phyloP scores from a whole-genome alignment of 345 rosid species.

The Excoecaria agallocha region DNA sequence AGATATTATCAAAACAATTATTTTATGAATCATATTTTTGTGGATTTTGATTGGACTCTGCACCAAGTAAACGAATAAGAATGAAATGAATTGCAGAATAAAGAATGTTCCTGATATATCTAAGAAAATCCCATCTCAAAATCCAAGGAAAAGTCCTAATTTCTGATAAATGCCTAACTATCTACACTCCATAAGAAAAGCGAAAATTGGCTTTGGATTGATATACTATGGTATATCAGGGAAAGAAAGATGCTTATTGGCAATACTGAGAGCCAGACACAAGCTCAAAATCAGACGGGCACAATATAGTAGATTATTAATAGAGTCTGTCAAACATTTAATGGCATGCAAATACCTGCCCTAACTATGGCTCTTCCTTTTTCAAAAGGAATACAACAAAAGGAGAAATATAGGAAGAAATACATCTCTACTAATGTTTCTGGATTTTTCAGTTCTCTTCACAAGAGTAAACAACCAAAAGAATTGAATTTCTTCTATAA shows the following conservation, averaged over 20 bases:
- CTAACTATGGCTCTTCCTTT: neutral
- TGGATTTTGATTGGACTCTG: too few species aligned
- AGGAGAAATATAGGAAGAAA: neutral
- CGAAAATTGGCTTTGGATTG: neutral
- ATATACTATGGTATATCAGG: too few species aligned
- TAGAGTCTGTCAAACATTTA: neutral
- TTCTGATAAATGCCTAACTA: neutral
- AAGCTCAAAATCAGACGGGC: conserved; percentile 3
- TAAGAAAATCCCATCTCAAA: neutral
- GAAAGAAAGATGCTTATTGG: neutral
- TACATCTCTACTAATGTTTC: neutral
- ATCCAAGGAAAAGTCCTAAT: neutral
- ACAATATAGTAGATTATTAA: neutral
- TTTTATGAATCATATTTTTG: too few species aligned
- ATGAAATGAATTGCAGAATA: neutral
- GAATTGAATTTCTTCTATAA: too few species aligned
- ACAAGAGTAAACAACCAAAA: too few species aligned
- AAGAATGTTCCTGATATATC: conserved; percentile 6
- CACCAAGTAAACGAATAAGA: too few species aligned
- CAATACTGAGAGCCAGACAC: neutral
- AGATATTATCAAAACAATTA: too few species aligned
- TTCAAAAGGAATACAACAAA: neutral
- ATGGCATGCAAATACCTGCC: neutral
- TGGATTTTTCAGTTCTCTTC: too few species aligned
- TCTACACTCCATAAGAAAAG: neutral